Evolutionary conservation across 257 asterid species (phyloP).

Genomic region (Linaria vulgaris): DNA sequence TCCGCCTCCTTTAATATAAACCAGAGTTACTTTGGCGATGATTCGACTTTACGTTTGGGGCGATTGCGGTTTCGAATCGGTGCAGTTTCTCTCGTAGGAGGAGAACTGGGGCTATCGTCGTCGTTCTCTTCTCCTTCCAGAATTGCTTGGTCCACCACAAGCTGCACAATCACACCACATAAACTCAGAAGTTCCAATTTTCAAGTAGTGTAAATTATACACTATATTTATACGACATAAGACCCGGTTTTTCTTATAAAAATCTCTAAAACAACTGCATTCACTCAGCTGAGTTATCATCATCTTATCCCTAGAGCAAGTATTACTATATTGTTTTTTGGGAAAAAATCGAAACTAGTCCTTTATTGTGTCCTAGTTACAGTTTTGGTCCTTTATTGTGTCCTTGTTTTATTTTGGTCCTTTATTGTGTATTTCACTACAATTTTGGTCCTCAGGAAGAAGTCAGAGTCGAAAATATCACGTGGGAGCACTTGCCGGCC

Average conservation of each 20-base stretch:
- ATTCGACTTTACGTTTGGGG: conserved; percentile 69
- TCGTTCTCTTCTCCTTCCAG: conserved; percentile 13
- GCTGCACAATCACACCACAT: neutral
- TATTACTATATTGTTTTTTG: no score
- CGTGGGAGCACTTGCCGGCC: no score
- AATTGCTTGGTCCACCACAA: conserved; percentile 17
- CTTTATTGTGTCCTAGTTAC: no score
- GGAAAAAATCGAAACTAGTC: no score
- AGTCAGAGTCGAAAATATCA: no score
- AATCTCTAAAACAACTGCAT: no score
- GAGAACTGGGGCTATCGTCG: neutral
- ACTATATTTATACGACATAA: neutral
- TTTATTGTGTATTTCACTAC: no score
- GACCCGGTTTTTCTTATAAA: neutral
- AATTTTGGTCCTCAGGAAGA: no score
- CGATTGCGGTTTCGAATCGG: conserved; percentile 60
- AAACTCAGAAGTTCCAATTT: neutral
- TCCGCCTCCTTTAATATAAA: neutral
- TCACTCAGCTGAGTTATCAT: no score
- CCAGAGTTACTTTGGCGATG: conserved; percentile 33
- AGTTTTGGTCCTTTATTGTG: no score
- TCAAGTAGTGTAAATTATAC: neutral
- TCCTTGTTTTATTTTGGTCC: no score
- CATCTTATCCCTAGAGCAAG: no score
- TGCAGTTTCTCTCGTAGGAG: conserved; percentile 4